phyloP scores from a whole-genome alignment of 495 filamentous ascomycete species.

The Collariella sp. region DNA sequence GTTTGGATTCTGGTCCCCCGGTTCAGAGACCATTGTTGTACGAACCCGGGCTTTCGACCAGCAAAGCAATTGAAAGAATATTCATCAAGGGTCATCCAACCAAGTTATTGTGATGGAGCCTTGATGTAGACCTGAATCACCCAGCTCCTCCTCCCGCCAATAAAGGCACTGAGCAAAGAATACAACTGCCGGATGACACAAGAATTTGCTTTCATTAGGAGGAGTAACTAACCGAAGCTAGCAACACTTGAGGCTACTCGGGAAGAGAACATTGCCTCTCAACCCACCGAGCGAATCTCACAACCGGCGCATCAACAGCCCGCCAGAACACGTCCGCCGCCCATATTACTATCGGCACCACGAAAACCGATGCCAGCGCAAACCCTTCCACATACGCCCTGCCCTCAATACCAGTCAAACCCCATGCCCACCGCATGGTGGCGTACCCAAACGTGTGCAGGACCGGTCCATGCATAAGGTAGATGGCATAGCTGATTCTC shows the following conservation, averaged over 20 bases:
- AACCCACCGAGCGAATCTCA: constrained; percentile 38
- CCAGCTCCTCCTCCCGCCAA: no score
- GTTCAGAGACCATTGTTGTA: no score
- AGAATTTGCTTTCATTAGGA: no score
- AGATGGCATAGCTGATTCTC: constrained; percentile 43
- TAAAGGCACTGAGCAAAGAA: no score
- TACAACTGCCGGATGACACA: no score
- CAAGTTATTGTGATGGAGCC: no score
- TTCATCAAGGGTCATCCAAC: no score
- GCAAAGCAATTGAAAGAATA: no score
- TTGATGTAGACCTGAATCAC: no score
- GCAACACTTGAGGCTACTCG: neutral
- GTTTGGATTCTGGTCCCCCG: no score
- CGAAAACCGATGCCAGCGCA: constrained; percentile 25
- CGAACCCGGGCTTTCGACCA: no score
- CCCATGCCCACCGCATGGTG: constrained; percentile 29
- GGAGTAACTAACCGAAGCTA: no score
- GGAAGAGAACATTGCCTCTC: constrained; percentile 22
- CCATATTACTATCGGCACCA: constrained; percentile 37
- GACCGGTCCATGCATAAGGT: constrained; percentile 46
- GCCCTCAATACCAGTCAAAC: constrained; percentile 28
- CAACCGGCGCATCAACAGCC: constrained; percentile 37
- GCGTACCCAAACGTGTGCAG: constrained; percentile 37
- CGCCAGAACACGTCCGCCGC: constrained; percentile 40
- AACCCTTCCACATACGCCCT: constrained; percentile 28